Evolutionary conservation across 2,329 filamentous ascomycete species (phyloP), one percentile per base, ranked within the genome.

Genomic region (Microcyclosporella mali): DNA sequence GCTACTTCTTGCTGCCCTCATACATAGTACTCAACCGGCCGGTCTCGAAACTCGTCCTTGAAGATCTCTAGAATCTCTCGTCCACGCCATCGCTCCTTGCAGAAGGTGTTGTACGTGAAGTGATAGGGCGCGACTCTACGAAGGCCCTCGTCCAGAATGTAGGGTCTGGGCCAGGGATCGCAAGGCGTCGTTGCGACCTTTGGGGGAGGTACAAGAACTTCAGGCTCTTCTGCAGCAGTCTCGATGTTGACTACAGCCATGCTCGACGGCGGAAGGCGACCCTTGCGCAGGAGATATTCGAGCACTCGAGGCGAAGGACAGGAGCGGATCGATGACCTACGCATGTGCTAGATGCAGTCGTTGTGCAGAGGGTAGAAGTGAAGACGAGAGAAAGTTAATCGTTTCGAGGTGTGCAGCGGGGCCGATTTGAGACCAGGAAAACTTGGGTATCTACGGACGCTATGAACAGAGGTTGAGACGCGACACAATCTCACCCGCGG

Each of bases 61-160:
- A 95, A 98, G 36, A 98, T 85, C 36, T 95, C 88, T 39, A 95
- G 72, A 35, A 98, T 70, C 47, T 78, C 75, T 29, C 87, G 76
- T 25, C 83, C 86, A 41, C 90, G 78, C 92, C 92, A 98, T 65
- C 92, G 77, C 68, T 95, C 78, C 68, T 97, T 98, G 72, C 86
- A 92, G 69, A 80, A 88, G 0, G 90, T 95, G 62, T 95, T 94
- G 72, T 95, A 95, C 2, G 89, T 95, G 65, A 77, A 95, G 63
- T 92, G 81, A 62, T 98, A 97, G 3, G 90, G 90, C 33, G 75
- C 75, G 25, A 95, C 84, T 51, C 88, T 82, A 38, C 89, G 82
- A 49, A 98, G 70, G 7, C 86, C 88, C 55, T 84, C 82, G 56
- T 95, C 84, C 49, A 95, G 73, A 57, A 84, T 84, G 67, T 95